A percentile compares a stretch with the other conserved stretches of the same genome.
Evolutionary conservation across 2,329 filamentous ascomycete genomes (phyloP).

Genomic region (Orbilia quercus): DNA sequence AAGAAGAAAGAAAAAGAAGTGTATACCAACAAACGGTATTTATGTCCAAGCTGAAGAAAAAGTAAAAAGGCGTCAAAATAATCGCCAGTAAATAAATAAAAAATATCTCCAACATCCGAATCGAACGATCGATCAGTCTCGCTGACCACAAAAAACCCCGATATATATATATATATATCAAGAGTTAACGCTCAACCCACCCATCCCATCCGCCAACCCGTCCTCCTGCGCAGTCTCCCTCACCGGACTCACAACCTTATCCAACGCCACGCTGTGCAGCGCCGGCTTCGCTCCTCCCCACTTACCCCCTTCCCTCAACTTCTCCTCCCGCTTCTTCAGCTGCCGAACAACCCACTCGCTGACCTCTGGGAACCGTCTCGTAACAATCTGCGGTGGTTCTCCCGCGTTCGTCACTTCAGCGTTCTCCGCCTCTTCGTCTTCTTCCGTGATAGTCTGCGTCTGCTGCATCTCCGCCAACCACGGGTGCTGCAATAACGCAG

Average conservation of each 20-base stretch:
- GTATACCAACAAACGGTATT: constrained; percentile 15
- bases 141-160: constrained; percentile 32
- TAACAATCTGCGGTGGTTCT: constrained; percentile 58
- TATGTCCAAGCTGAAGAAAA: constrained; percentile 6
- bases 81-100: too few relatives aligned
- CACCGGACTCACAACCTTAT: constrained; percentile 71
- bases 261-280: constrained; percentile 85
- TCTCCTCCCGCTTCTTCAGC: constrained; percentile 74
- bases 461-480: constrained; percentile 84
- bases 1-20: constrained; percentile 21
- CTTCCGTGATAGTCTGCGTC: constrained; percentile 78
- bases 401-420: constrained; percentile 63
- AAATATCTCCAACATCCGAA: too few relatives aligned
- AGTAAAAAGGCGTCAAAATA: constrained; percentile 6
- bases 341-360: constrained; percentile 83
- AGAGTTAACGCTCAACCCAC: constrained; percentile 46
- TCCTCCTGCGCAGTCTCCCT: constrained; percentile 47
- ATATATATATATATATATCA: constrained; percentile 1
- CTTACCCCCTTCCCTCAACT: constrained; percentile 65
- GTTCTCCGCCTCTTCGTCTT: constrained; percentile 71
- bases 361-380: constrained; percentile 79
- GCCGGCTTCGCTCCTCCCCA: constrained; percentile 74
- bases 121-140: too few relatives aligned
- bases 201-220: constrained; percentile 26
- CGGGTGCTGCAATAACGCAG: constrained; percentile 85